A percentile compares a stretch with the other conserved stretches of the same genome.
These are phyloP conservation scores for Elsinoe australis DNA, from an alignment of 2,329 filamentous ascomycete genomes.

Conservation along the genomic window DNA sequence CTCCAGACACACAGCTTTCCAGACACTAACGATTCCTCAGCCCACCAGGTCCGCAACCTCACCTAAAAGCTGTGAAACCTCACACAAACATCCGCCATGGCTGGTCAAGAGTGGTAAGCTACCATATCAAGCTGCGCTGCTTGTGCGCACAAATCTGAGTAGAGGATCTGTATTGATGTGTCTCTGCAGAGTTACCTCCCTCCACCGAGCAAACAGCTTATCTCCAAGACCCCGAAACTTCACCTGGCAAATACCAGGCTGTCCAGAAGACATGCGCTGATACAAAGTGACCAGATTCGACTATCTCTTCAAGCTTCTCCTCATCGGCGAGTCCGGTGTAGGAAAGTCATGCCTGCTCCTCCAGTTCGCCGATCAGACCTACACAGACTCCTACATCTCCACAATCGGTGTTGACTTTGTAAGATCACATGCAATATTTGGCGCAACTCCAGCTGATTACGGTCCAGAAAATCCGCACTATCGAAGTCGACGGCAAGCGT, in stretches of 20 bases:
- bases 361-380: slow-evolving; percentile 97
- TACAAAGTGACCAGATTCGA: slow-evolving; percentile 68
- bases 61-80: not conserved
- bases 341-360: slow-evolving; percentile 98
- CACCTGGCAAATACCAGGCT: not conserved
- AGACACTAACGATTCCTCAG: not conserved
- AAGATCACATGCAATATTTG: slow-evolving; percentile 35
- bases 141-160: not conserved
- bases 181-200: not conserved
- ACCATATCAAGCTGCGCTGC: not conserved
- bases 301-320: slow-evolving; percentile 99
- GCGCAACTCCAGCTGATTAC: slow-evolving; percentile 18
- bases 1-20: not conserved
- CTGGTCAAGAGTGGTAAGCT: slow-evolving; percentile 17
- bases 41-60: not conserved
- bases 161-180: not conserved
- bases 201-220: not conserved
- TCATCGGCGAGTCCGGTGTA: slow-evolving; percentile 99
- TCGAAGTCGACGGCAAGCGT: slow-evolving; percentile 98
- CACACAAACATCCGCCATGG: slow-evolving; percentile 11
- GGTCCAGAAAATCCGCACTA: slow-evolving; percentile 93
- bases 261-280: not conserved
- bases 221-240: not conserved
- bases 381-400: slow-evolving; percentile 99
- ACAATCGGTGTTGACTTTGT: slow-evolving; percentile 99